phyloP scores from a whole-genome alignment of 179 eudicot genomes.

The Actinidia chinensis region DNA sequence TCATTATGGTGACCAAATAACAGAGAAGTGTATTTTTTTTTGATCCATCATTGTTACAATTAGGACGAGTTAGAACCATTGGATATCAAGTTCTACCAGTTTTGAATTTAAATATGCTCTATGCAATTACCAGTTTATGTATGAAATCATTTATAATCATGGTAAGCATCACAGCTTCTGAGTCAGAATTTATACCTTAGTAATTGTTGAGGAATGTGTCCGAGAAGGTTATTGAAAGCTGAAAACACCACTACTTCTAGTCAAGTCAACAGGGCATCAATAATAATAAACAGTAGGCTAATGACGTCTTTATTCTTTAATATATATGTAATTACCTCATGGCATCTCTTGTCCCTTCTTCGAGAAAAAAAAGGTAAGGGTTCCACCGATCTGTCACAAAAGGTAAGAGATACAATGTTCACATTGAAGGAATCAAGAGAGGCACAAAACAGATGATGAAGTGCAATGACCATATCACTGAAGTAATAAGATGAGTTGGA shows the following conservation, averaged over 20 bases:
- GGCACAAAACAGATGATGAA: background rate
- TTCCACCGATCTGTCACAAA: slow-evolving; percentile 85
- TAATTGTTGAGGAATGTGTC: slow-evolving; percentile 83
- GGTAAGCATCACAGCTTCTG: slow-evolving; percentile 5
- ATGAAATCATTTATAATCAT: too few relatives aligned
- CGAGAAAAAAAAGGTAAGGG: slow-evolving; percentile 93
- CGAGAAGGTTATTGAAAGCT: slow-evolving; percentile 96
- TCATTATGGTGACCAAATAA: too few relatives aligned
- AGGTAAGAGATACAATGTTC: background rate
- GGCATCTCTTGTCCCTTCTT: slow-evolving; percentile 91
- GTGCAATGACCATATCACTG: slow-evolving; percentile 74
- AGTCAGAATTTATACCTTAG: slow-evolving; percentile 54
- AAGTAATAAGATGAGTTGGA: slow-evolving; percentile 89
- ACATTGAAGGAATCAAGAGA: slow-evolving; percentile 11
- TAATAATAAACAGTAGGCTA: background rate
- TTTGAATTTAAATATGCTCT: too few relatives aligned
- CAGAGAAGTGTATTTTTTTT: too few relatives aligned
- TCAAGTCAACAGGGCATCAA: background rate
- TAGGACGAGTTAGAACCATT: too few relatives aligned
- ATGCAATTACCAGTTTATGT: too few relatives aligned
- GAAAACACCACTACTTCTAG: slow-evolving; percentile 20
- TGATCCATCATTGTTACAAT: too few relatives aligned
- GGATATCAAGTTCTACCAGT: too few relatives aligned
- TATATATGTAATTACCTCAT: slow-evolving; percentile 59
- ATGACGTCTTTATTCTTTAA: background rate